Percentiles rank a stretch among this genome's conserved stretches.
phyloP scores from a whole-genome alignment of 805 yeast genomes.

The Candida ipomoeae region DNA sequence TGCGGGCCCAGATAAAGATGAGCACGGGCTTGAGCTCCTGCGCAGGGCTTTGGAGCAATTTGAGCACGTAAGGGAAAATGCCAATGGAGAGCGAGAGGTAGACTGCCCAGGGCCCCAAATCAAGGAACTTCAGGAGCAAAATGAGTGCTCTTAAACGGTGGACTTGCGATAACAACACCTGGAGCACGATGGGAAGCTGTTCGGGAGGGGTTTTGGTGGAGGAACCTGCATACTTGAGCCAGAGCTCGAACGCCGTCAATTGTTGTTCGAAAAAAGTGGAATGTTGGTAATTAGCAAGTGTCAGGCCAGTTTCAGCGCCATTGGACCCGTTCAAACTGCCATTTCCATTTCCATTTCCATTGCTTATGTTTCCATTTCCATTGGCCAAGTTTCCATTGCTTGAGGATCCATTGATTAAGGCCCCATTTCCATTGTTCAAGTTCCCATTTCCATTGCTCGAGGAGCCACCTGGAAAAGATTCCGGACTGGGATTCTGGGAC shows the following conservation, averaged over 20 bases:
- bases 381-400: too few species aligned
- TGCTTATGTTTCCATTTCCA: too few species aligned
- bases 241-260: slow-evolving; percentile 90
- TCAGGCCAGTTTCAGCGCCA: slow-evolving; percentile 5
- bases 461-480: too few species aligned
- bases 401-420: neutral
- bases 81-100: slow-evolving; percentile 89
- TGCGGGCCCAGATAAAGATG: slow-evolving; percentile 96
- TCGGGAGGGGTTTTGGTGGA: slow-evolving; percentile 86
- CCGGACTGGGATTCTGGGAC: slow-evolving; percentile 20
- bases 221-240: slow-evolving; percentile 85
- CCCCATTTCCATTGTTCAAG: too few species aligned
- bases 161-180: slow-evolving; percentile 88
- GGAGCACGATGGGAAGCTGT: slow-evolving; percentile 89
- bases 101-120: slow-evolving; percentile 97
- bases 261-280: slow-evolving; percentile 95
- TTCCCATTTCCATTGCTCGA: too few species aligned
- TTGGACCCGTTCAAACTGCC: too few species aligned
- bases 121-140: slow-evolving; percentile 77
- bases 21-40: slow-evolving; percentile 91
- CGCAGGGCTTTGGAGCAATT: slow-evolving; percentile 89
- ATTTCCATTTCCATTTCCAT: neutral
- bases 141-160: slow-evolving; percentile 88
- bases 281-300: slow-evolving; percentile 63
- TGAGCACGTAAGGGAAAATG: slow-evolving; percentile 90